Evolutionary conservation across 345 rosid species (phyloP), one percentile per base, ranked within the genome.

Genomic region (Salix caprea): DNA sequence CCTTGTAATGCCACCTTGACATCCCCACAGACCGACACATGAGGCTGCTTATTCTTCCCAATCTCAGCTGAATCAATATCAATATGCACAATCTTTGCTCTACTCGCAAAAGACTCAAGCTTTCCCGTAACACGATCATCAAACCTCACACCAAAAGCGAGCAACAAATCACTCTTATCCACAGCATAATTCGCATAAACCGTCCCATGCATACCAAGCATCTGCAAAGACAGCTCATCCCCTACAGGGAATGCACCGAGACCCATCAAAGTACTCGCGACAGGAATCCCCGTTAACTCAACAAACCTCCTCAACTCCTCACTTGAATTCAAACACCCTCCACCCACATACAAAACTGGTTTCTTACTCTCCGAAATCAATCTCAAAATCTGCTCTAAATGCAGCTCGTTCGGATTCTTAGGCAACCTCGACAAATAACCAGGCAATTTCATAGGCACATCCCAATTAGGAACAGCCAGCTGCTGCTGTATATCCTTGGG

Each of bases 171-270:
- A 81, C 92, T 84, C 74, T 92, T 84, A 46, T 96, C 98, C 72
- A 96, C 95, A 23, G 98, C 86, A 85, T 96, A 93, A 75, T 96
- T 96, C 1, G 97, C 99, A 72, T 82, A 92, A 60, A 96, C 97
- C 4, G 98, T 92, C 28, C 99, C 99, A 56, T 94, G 99, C 99
- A 96, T 96, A 24, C 99, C 99, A 70, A 96, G 92, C 99, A 96
- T 94, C 58, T 86, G 91, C 71, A 96, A 75, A 0, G 99, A 94
- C 78, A 96, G 70, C 2, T 90, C 91, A 84, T 88, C 89, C 1
- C 86, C 64, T 72, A 85, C 76, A 0, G 97, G 95, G 72, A 80
- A 94, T 1, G 95, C 73, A 0, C 99, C 99, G 24, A 94, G 89
- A 48, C 99, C 99, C 99, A 96, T 96, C 87, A 96, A 87, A 67